Conservation (phyloP, 495 filamentous ascomycete species). For the Staphylotrichum tortipilum region DNA sequence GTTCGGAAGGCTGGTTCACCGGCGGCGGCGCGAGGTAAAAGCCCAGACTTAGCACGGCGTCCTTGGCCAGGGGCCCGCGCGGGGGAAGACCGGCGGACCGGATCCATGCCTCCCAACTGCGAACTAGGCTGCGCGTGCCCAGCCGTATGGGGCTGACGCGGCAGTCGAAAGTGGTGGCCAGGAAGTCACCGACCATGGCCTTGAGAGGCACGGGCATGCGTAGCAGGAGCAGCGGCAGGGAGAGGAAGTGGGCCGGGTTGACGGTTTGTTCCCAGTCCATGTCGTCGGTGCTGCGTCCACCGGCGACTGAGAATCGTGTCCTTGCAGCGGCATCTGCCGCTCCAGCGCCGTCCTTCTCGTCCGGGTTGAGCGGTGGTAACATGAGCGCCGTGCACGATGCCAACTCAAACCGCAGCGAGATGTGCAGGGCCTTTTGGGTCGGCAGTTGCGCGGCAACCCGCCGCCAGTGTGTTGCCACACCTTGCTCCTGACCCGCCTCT, state of each 20-base stretch:
- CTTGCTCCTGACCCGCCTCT: no score
- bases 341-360: no score
- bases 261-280: constrained; percentile 9
- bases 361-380: constrained; percentile 27
- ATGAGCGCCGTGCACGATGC: constrained; percentile 33
- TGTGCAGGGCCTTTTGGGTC: constrained; percentile 19
- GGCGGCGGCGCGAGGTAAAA: constrained; percentile 27
- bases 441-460: not conserved
- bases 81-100: constrained; percentile 15
- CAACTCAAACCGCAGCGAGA: constrained; percentile 35
- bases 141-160: constrained; percentile 35
- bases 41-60: constrained; percentile 33
- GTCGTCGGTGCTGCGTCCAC: not conserved
- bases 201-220: constrained; percentile 40
- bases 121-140: constrained; percentile 35
- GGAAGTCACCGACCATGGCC: constrained; percentile 31
- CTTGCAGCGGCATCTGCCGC: not conserved
- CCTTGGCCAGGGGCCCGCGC: constrained; percentile 21
- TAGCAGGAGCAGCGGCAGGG: constrained; percentile 35
- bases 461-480: no score
- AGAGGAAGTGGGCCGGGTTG: constrained; percentile 19
- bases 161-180: constrained; percentile 40
- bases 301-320: constrained; percentile 2
- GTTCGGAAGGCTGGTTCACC: not conserved
- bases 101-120: constrained; percentile 35